Evolutionary conservation across 23 red algal genomes (phyloP), one percentile per base, ranked within the genome.

Genomic region (Gracilaria domingensis): DNA sequence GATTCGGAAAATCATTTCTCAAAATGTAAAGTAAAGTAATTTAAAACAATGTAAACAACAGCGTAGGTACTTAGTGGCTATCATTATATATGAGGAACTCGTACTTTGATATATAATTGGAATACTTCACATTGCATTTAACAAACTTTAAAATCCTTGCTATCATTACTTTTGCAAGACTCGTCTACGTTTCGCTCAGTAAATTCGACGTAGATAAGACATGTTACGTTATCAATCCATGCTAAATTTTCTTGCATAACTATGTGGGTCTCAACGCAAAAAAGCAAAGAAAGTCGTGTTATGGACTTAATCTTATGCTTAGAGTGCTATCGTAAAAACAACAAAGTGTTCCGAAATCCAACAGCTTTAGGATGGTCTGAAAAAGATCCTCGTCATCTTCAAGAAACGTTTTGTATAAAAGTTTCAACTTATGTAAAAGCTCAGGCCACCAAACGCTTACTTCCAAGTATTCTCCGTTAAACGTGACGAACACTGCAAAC

Each of bases 121-220:
- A n/a, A n/a, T n/a, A n/a, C n/a, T n/a, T n/a, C n/a, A n/a, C n/a
- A n/a, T n/a, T n/a, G n/a, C n/a, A n/a, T n/a, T n/a, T n/a, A n/a
- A n/a, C n/a, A n/a, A n/a, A n/a, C n/a, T n/a, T n/a, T n/a, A n/a
- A n/a, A n/a, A n/a, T n/a, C n/a, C n/a, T n/a, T n/a, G n/a, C n/a
- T n/a, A n/a, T n/a, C n/a, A n/a, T 67, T 25, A 36, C 2, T 30
- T 14, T 67, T 67, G 5, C 6, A 29, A 30, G 32, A 67, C 2
- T 67, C 26, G 8, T 67, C 62, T 1, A 33, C 33, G 17, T 13
- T 35, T 67, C 3, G 1, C 24, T 67, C 28, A 12, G n/a, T 64
- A 8, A 84, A 49, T 20, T 84, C 81, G 17, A 84, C 24, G 45
- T 84, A 84, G 18, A 84, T 32, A 24, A 84, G 69, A 16, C 81